A percentile compares a stretch with the other conserved stretches of the same genome.
These are phyloP conservation scores for Exserohilum rostratum DNA, from an alignment of 2,329 filamentous ascomycete species.

Conservation along the genomic window DNA sequence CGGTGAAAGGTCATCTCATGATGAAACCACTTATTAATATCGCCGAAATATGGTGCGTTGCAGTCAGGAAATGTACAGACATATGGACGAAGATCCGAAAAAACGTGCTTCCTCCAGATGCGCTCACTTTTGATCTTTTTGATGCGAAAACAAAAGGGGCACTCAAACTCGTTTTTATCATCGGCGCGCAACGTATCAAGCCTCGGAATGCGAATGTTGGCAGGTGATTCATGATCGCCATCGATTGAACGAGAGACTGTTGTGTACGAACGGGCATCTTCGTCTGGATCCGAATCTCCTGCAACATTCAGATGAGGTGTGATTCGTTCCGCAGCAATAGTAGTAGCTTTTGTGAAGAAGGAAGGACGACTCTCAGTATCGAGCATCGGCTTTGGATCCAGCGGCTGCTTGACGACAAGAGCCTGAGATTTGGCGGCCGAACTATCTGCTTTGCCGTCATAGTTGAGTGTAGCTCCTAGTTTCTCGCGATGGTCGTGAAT, in stretches of 20 bases:
- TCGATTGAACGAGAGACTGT: neutral
- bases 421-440: neutral
- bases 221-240: neutral
- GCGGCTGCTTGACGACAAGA: neutral
- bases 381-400: neutral
- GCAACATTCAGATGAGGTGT: neutral
- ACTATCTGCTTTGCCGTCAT: neutral
- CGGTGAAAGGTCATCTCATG: neutral
- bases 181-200: neutral
- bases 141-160: neutral
- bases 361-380: neutral
- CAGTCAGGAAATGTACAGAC: neutral
- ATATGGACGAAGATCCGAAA: neutral
- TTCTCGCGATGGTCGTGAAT: neutral
- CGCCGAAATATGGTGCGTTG: neutral
- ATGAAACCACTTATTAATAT: neutral
- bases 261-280: neutral
- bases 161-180: neutral
- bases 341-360: neutral
- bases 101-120: neutral
- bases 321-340: neutral
- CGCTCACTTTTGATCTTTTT: neutral
- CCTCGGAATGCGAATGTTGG: neutral
- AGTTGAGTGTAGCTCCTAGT: neutral
- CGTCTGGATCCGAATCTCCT: neutral